Evolutionary conservation across 2,329 filamentous ascomycete genomes (phyloP), one percentile per base, ranked within the genome.

Genomic region (Fragosphaeria purpurea): DNA sequence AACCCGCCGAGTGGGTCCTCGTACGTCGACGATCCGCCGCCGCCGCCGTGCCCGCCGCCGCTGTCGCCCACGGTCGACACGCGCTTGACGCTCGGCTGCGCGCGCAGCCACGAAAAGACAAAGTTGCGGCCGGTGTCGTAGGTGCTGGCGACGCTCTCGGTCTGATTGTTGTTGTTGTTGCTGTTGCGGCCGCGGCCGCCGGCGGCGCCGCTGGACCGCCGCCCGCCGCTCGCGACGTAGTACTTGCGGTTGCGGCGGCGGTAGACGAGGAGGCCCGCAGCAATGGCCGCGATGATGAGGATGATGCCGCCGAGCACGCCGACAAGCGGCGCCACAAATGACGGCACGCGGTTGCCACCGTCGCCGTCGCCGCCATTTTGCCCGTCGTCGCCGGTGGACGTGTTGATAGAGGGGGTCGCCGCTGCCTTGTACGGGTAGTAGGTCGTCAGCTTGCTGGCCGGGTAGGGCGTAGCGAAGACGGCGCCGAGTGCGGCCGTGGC

Each of bases 221-320:
- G 22, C 38, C 49, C 41, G 47, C 43, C 47, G 34, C 41, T 64
- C 46, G 74, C 61, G n/a, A 69, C 58, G n/a, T n/a, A n/a, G n/a
- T n/a, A n/a, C 22, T 22, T 22, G 22, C 22, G 22, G 57, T 65
- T 69, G 50, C 74, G 70, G 2, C 73, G 71, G 7, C 75, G 71
- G 64, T 73, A 78, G 22, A 83, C 66, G 22, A 79, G 66, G 41
- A 77, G 67, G 6, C 68, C 66, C 11, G 82, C 69, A 31, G 74
- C 65, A 5, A 76, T 53, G 13, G 72, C 70, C 1, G 74, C 75
- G 41, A 84, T 56, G 41, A 84, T 56, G 46, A 80, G 65, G 43
- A 82, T 71, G 2, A 80, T 66, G 4, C 79, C 80, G 2, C 82
- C 68, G 5, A 83, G 72, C 4, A 82, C 78, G 12, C 80, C 80